phyloP scores from a whole-genome alignment of 768 basidiomycete genomes.

The Leucosporidium creatinivorum region DNA sequence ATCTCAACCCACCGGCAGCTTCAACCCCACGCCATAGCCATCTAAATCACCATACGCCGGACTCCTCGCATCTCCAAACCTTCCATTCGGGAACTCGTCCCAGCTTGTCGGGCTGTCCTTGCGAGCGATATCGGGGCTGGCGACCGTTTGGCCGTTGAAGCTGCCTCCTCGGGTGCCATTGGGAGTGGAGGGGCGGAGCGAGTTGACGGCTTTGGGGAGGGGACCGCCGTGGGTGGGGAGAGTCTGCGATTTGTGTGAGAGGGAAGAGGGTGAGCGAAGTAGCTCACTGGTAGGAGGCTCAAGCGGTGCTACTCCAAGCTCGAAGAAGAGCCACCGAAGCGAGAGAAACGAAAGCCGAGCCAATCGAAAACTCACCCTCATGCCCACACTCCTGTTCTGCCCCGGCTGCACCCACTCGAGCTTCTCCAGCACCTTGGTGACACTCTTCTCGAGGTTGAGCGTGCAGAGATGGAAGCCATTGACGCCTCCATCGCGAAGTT shows the following conservation, averaged over 20 bases:
- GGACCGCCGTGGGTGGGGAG: conserved; percentile 61
- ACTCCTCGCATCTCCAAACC: conserved; percentile 93
- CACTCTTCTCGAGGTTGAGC: conserved; percentile 92
- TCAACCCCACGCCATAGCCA: conserved; percentile 88
- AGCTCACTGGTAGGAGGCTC: conserved; percentile 13
- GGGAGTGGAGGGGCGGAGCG: conserved; percentile 6
- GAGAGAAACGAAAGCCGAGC: too few relatives aligned
- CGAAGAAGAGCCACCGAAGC: conserved; percentile 26
- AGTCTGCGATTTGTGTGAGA: conserved; percentile 48
- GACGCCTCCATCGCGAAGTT: conserved; percentile 55
- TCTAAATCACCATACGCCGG: conserved; percentile 98
- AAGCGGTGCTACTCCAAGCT: not conserved
- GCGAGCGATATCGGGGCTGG: conserved; percentile 17
- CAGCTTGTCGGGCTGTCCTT: conserved; percentile 33
- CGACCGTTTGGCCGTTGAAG: conserved; percentile 3
- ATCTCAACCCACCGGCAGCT: conserved; percentile 61
- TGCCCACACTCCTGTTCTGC: not conserved
- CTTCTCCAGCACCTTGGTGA: conserved; percentile 70
- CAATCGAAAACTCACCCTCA: not conserved
- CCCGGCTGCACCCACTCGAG: conserved; percentile 57
- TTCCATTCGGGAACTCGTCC: conserved; percentile 90
- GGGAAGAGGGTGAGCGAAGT: conserved; percentile 7
- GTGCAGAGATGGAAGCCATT: conserved; percentile 91
- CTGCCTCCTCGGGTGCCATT: too few relatives aligned
- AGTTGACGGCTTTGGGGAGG: conserved; percentile 27